phyloP scores from a whole-genome alignment of 768 basidiomycete genomes.

The Pulveroboletus frians region DNA sequence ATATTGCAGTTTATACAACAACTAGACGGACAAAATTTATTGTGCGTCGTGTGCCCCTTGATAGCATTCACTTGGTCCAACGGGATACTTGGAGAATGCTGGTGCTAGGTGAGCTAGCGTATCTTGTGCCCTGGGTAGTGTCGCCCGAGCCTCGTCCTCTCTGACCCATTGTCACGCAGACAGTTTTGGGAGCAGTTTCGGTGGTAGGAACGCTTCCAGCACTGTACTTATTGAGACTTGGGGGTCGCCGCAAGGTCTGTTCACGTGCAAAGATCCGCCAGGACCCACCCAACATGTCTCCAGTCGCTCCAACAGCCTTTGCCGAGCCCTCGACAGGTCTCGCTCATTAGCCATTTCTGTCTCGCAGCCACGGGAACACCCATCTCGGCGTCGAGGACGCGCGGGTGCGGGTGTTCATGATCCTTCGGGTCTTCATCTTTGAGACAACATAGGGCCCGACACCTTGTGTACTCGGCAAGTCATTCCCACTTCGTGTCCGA shows the following conservation, averaged over 20 bases:
- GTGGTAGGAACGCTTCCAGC: constrained; percentile 70
- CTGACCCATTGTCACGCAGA: constrained; percentile 68
- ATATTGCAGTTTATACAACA: constrained; percentile 81
- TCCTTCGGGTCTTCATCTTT: constrained; percentile 70
- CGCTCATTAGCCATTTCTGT: constrained; percentile 64
- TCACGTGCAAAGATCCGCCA: background rate
- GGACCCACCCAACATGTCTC: background rate
- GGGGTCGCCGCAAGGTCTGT: constrained; percentile 61
- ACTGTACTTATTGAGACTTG: constrained; percentile 59
- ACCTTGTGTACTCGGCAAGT: constrained; percentile 75
- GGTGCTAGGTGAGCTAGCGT: constrained; percentile 48
- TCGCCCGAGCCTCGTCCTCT: constrained; percentile 33
- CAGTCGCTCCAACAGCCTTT: constrained; percentile 37
- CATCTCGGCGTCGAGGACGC: constrained; percentile 41
- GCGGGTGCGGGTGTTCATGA: constrained; percentile 64
- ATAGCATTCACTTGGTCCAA: background rate
- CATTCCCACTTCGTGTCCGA: constrained; percentile 75
- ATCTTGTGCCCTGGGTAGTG: background rate
- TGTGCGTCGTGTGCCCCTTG: constrained; percentile 38
- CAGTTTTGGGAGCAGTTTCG: constrained; percentile 69
- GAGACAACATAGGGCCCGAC: constrained; percentile 75
- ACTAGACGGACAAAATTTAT: constrained; percentile 77
- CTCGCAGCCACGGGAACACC: constrained; percentile 52
- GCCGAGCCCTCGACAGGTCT: constrained; percentile 41
- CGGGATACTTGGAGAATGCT: constrained; percentile 71